Conservation (phyloP, 2,329 filamentous ascomycete genomes). For the Trichoderma koningiopsis region DNA sequence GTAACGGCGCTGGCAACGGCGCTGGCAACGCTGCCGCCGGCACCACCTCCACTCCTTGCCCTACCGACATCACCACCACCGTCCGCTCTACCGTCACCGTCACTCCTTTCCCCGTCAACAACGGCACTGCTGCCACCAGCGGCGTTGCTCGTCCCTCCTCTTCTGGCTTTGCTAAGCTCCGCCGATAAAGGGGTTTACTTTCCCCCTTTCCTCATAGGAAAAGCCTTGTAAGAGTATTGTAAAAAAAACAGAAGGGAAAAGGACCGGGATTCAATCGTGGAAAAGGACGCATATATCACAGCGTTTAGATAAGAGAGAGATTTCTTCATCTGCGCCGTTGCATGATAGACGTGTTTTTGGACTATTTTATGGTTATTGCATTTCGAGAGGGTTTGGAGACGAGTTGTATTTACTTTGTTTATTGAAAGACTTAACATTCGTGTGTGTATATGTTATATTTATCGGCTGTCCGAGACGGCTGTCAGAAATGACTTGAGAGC, state of each 20-base stretch:
- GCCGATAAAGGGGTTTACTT: conserved; percentile 34
- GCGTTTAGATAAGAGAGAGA: background rate
- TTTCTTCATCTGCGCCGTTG: conserved; percentile 10
- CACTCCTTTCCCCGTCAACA: conserved; percentile 46
- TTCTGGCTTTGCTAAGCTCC: conserved; percentile 41
- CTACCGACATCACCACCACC: conserved; percentile 30
- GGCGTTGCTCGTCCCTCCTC: conserved; percentile 28
- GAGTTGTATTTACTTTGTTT: background rate
- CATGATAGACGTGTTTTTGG: conserved; percentile 19
- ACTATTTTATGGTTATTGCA: background rate
- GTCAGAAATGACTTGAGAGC: conserved; percentile 3
- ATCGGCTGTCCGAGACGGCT: conserved; percentile 12
- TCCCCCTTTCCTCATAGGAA: background rate
- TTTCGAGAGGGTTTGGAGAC: background rate
- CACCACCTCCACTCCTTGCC: conserved; percentile 30
- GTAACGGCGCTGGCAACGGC: conserved; percentile 24
- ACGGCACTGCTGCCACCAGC: conserved; percentile 36
- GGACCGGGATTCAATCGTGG: background rate
- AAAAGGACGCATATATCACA: background rate
- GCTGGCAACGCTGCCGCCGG: conserved; percentile 30
- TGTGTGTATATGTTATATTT: conserved; percentile 24
- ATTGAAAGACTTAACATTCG: conserved; percentile 9
- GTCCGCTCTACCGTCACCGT: conserved; percentile 40
- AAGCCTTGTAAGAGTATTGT: conserved; percentile 15
- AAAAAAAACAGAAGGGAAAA: background rate